Percentiles rank a stretch among this genome's conserved stretches.
These are phyloP conservation scores for Talaromyces funiculosus DNA, from an alignment of 2,329 filamentous ascomycete genomes.

Conservation along the genomic window DNA sequence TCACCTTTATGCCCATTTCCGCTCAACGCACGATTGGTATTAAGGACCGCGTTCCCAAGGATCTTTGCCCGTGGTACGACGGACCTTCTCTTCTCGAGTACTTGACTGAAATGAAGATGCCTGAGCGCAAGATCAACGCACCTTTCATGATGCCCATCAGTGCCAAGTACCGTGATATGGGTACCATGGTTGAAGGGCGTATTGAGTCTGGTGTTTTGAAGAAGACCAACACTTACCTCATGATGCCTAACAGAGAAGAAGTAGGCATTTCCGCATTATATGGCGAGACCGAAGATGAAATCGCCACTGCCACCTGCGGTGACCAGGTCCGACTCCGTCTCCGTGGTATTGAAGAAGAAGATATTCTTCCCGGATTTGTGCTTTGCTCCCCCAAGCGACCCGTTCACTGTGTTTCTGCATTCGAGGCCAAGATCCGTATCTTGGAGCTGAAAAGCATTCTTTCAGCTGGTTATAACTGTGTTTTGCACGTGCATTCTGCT, in stretches of 20 bases:
- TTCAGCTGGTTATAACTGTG: constrained; percentile 93
- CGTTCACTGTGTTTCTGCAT: constrained; percentile 81
- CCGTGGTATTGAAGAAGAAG: constrained; percentile 94
- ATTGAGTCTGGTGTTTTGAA: constrained; percentile 91
- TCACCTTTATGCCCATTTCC: constrained; percentile 93
- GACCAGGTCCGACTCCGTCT: constrained; percentile 91
- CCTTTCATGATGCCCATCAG: constrained; percentile 99
- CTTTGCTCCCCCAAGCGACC: constrained; percentile 90
- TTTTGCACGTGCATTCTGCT: constrained; percentile 92
- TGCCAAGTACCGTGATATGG: constrained; percentile 95
- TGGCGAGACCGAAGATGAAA: constrained; percentile 93
- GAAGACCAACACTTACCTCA: constrained; percentile 76
- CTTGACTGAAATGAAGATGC: constrained; percentile 84
- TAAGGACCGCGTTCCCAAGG: constrained; percentile 77
- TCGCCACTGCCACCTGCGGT: constrained; percentile 74
- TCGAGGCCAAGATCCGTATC: constrained; percentile 95
- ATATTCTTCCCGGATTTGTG: constrained; percentile 91
- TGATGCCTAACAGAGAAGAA: constrained; percentile 91
- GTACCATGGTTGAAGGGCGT: constrained; percentile 96
- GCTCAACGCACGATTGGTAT: constrained; percentile 81
- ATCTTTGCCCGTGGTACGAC: constrained; percentile 73
- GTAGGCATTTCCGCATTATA: constrained; percentile 81
- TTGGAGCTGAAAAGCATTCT: constrained; percentile 92
- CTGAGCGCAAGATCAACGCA: constrained; percentile 93
- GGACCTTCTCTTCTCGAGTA: constrained; percentile 91